These are phyloP conservation scores for Macroventuria anomochaeta DNA, from an alignment of 2,329 filamentous ascomycete genomes.

Conservation along the genomic window DNA sequence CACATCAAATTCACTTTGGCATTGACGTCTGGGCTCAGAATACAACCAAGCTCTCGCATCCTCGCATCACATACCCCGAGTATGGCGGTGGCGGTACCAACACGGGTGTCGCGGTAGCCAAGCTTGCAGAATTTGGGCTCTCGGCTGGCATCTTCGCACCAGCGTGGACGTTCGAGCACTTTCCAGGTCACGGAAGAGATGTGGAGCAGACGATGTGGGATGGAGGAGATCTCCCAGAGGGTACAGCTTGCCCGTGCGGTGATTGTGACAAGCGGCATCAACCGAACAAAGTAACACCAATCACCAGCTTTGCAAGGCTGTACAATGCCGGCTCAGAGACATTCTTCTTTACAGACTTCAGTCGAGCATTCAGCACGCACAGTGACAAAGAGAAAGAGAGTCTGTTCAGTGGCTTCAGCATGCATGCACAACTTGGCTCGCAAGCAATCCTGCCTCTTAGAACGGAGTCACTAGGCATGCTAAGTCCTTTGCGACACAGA, in stretches of 20 bases:
- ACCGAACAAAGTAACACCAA: slow-evolving; percentile 30
- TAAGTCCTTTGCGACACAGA: slow-evolving; percentile 21
- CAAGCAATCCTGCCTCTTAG: slow-evolving; percentile 44
- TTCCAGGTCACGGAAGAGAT: slow-evolving; percentile 32
- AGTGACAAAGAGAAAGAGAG: slow-evolving; percentile 12
- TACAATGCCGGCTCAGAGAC: slow-evolving; percentile 43
- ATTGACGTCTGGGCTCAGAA: slow-evolving; percentile 58
- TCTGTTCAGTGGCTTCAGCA: slow-evolving; percentile 22
- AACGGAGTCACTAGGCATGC: background rate
- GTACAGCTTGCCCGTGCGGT: slow-evolving; percentile 45
- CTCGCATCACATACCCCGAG: slow-evolving; percentile 48
- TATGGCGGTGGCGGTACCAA: slow-evolving; percentile 52
- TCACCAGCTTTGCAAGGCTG: slow-evolving; percentile 38
- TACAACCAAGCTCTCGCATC: slow-evolving; percentile 32
- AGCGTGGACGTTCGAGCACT: slow-evolving; percentile 57
- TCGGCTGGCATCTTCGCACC: slow-evolving; percentile 55
- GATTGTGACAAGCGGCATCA: slow-evolving; percentile 27
- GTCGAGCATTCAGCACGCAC: slow-evolving; percentile 37
- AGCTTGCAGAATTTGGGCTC: slow-evolving; percentile 45
- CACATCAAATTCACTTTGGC: slow-evolving; percentile 49
- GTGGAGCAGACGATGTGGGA: slow-evolving; percentile 49
- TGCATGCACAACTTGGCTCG: slow-evolving; percentile 41
- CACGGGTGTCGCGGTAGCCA: slow-evolving; percentile 50
- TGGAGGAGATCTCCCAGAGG: slow-evolving; percentile 33
- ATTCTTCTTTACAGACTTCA: slow-evolving; percentile 51